These are phyloP conservation scores for Colletotrichum sp. DNA, from an alignment of 2,329 filamentous ascomycete genomes.

Conservation along the genomic window DNA sequence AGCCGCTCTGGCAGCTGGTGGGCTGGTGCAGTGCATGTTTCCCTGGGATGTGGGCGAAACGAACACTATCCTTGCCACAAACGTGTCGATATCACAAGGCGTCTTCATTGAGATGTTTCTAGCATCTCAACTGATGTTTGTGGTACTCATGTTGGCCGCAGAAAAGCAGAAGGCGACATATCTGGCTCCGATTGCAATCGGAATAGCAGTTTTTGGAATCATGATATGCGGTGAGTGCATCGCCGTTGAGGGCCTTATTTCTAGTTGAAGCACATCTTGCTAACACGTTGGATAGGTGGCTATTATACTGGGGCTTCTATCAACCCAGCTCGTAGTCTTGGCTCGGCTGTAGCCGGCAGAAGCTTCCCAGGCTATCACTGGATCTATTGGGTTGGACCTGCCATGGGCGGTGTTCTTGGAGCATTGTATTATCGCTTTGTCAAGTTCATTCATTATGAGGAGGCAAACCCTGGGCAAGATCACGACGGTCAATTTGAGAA, in stretches of 20 bases:
- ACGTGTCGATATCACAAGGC: constrained; percentile 52
- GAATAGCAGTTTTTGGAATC: constrained; percentile 66
- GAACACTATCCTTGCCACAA: constrained; percentile 24
- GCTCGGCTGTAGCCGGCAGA: constrained; percentile 47
- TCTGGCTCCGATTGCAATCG: constrained; percentile 74
- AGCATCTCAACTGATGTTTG: constrained; percentile 66
- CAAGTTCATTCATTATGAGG: constrained; percentile 20
- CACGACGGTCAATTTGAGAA: background rate
- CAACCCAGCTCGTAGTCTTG: constrained; percentile 57
- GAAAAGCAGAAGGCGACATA: constrained; percentile 77
- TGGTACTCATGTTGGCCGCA: constrained; percentile 72
- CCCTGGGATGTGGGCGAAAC: constrained; percentile 59
- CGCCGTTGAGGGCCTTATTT: constrained; percentile 25
- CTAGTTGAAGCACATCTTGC: background rate
- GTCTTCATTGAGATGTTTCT: constrained; percentile 73
- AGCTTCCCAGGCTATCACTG: constrained; percentile 53
- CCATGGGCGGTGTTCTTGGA: constrained; percentile 5
- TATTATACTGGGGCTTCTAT: constrained; percentile 54
- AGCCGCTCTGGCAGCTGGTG: constrained; percentile 63
- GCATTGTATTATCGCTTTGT: constrained; percentile 19
- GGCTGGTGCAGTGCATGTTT: constrained; percentile 59
- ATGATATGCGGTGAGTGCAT: constrained; percentile 38
- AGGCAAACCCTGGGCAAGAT: constrained; percentile 23
- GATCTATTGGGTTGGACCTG: constrained; percentile 47
- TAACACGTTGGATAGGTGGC: constrained; percentile 32